Base-by-base conservation (phyloP, 352 stramenopile species). In the Pythium scleroteichum region DNA sequence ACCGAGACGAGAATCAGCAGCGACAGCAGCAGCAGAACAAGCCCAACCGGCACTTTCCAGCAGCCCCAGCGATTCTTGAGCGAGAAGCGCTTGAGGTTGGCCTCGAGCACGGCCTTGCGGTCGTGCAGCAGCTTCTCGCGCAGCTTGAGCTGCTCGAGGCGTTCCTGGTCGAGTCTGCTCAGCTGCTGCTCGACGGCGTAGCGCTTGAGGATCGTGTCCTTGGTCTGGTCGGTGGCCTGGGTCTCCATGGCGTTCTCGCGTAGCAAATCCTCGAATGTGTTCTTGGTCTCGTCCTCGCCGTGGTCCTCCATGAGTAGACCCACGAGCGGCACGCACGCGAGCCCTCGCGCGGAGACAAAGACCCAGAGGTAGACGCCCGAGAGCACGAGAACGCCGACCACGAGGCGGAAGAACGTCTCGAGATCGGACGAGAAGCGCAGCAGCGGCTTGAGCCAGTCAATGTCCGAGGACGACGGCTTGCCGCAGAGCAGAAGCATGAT, bases 391-490 rank as follows among this genome's bases (percentile, higher is more conserved):
- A 92, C 79, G 12, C 82, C 84, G 13, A 90, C 75, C n/a, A 90
- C 27, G 13, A 95, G 68, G 26, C 83, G 75, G 52, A 94, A 64
- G 20, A 92, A 79, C 23, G 78, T 86, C 39, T 85, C 82, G 10
- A 92, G 55, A 68, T 95, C 86, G 0, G 79, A 85, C 6, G 82
- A 87, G 56, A 91, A 73, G 35, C 86, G 76, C 35, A 95, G 73
- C 42, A 95, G 54, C n/a, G 86, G 83, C 53, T 85, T 85, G 55
- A 95, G 68, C 86, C 86, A 95, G 54, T 92, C 84, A 32, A 93
- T 77, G 55, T 92, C 82, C 16, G 77, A 79, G 60, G 71, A 88
- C 19, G 76, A 75, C 14, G 86, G 86, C 57, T 92, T 93, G 17
- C 84, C 84, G 52, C 84, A 91, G 3, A 92, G 71, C 55, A 94